Conservation (phyloP, 352 stramenopile genomes). For the Blastocystis hominis region DNA sequence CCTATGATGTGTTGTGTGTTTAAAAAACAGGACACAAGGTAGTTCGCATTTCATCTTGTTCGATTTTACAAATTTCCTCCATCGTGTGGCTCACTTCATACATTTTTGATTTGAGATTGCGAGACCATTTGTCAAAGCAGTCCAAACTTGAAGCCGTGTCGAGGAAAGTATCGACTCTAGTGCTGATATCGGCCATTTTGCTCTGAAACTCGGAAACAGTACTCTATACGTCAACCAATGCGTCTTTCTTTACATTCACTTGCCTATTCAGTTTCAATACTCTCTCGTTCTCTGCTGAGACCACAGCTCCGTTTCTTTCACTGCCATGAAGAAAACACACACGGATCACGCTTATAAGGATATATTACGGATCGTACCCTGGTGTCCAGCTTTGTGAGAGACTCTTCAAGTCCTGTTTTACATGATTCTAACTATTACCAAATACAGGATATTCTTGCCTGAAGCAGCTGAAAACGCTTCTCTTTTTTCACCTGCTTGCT, state of each 20-base stretch:
- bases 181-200: background rate
- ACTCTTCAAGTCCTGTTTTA: background rate
- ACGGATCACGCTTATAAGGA: background rate
- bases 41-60: constrained; percentile 38
- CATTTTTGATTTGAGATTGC: constrained; percentile 50
- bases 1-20: constrained; percentile 14
- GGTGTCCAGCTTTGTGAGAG: background rate
- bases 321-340: background rate
- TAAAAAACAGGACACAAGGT: constrained; percentile 4
- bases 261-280: background rate
- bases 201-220: constrained; percentile 18
- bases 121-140: constrained; percentile 40
- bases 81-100: constrained; percentile 52
- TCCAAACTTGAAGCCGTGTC: constrained; percentile 25
- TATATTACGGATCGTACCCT: constrained; percentile 14
- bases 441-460: background rate
- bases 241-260: constrained; percentile 2
- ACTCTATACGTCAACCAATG: background rate
- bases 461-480: background rate
- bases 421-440: background rate
- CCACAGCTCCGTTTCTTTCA: background rate
- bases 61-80: constrained; percentile 31
- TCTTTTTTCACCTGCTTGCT: background rate
- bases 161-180: background rate
- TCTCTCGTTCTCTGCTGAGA: background rate